These are phyloP conservation scores for Cystofilobasidium ferigula DNA, from an alignment of 768 basidiomycete species.

Conservation along the genomic window DNA sequence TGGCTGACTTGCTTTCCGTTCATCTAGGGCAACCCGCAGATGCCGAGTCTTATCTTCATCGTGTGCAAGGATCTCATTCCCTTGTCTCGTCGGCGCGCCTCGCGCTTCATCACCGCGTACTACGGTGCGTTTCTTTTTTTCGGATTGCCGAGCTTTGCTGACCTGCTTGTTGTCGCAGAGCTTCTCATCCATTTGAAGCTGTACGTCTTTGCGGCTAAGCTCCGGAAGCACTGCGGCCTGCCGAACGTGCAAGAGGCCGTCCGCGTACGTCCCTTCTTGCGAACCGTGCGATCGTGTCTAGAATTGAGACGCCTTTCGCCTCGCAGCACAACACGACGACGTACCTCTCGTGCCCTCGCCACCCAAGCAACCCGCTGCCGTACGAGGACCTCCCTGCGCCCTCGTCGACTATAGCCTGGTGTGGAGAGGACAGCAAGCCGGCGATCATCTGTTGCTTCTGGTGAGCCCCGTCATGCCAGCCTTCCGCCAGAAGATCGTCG, in stretches of 20 bases:
- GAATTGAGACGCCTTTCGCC: neutral
- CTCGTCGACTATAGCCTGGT: neutral
- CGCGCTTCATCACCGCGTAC: slow-evolving; percentile 19
- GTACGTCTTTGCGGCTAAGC: slow-evolving; percentile 4
- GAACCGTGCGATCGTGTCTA: neutral
- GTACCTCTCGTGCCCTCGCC: slow-evolving; percentile 16
- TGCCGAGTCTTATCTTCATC: slow-evolving; percentile 17
- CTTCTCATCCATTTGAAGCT: slow-evolving; percentile 10
- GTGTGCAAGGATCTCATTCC: slow-evolving; percentile 2
- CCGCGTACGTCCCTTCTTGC: neutral
- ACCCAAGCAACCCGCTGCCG: slow-evolving; percentile 8
- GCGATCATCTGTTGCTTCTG: slow-evolving; percentile 20
- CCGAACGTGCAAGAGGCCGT: neutral
- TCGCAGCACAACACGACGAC: slow-evolving; percentile 20
- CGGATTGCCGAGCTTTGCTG: too few relatives aligned
- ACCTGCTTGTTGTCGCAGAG: neutral
- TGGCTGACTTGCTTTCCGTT: neutral
- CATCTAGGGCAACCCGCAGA: slow-evolving; percentile 16
- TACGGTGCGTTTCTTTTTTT: neutral
- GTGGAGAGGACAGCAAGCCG: neutral
- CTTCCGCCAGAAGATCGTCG: neutral
- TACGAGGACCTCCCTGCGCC: slow-evolving; percentile 8
- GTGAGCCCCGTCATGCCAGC: neutral
- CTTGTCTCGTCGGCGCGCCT: slow-evolving; percentile 1
- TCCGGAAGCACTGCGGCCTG: slow-evolving; percentile 5